Evolutionary conservation across 768 basidiomycete species (phyloP).

Genomic region (Pisolithus sp.): DNA sequence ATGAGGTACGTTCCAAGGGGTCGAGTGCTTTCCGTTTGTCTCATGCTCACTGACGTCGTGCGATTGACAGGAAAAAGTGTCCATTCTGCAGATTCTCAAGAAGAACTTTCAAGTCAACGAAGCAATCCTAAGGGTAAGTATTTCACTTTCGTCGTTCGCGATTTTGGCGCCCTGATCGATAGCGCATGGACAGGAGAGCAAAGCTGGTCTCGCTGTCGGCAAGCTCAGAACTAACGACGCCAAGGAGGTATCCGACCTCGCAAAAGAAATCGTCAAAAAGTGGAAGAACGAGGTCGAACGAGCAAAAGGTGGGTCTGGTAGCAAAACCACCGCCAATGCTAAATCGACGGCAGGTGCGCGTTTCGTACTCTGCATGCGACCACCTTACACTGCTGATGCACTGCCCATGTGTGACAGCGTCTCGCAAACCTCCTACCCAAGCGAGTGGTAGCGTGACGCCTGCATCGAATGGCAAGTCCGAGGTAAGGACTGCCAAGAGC

Average conservation of each 20-base stretch:
- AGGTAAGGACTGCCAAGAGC: constrained; percentile 52
- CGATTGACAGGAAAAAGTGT: constrained; percentile 50
- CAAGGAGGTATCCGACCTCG: constrained; percentile 71
- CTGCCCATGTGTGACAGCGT: constrained; percentile 10
- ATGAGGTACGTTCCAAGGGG: constrained; percentile 44
- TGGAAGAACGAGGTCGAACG: constrained; percentile 89
- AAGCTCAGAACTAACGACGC: constrained; percentile 72
- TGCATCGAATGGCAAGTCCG: constrained; percentile 28
- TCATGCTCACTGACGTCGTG: constrained; percentile 17
- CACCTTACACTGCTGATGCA: background rate
- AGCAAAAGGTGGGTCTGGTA: constrained; percentile 35
- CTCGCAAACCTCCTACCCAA: constrained; percentile 31
- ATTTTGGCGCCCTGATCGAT: background rate
- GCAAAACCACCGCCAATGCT: constrained; percentile 12
- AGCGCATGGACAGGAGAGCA: constrained; percentile 63
- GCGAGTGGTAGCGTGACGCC: constrained; percentile 29
- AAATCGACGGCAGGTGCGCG: constrained; percentile 33
- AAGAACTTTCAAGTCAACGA: constrained; percentile 65
- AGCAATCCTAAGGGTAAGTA: constrained; percentile 64
- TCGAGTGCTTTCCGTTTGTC: constrained; percentile 32
- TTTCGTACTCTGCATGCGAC: constrained; percentile 2
- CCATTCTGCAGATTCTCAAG: constrained; percentile 57
- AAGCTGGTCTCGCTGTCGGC: constrained; percentile 86
- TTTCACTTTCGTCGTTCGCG: constrained; percentile 4
- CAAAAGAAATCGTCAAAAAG: constrained; percentile 86